Evolutionary conservation across 176 grass and related monocot genomes (phyloP).

Genomic region (Poa annua): DNA sequence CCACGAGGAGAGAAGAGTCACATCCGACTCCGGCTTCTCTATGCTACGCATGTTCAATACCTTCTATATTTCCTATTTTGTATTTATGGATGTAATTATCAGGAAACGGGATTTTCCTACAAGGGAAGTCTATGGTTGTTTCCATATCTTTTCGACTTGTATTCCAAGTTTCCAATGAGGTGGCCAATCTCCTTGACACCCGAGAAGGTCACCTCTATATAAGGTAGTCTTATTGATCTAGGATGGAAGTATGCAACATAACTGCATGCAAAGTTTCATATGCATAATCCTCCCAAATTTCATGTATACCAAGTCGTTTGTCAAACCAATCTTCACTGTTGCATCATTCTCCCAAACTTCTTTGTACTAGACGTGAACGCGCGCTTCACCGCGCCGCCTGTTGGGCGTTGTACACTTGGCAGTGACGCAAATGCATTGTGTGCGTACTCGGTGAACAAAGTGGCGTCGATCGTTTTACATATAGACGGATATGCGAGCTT

Average conservation of each 20-base stretch:
- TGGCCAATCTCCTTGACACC: neutral
- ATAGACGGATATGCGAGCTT: too few species aligned
- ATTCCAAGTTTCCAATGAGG: neutral
- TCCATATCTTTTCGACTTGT: neutral
- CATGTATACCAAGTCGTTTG: too few species aligned
- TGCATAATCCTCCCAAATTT: neutral
- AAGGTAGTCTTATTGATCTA: neutral
- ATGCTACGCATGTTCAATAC: slow-evolving; percentile 34
- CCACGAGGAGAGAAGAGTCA: slow-evolving; percentile 25
- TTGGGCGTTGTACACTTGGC: too few species aligned
- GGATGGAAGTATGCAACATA: too few species aligned
- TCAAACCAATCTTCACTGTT: too few species aligned
- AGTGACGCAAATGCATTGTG: too few species aligned
- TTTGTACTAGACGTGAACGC: too few species aligned
- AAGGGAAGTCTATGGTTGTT: neutral
- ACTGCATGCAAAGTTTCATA: neutral
- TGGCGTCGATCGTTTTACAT: too few species aligned
- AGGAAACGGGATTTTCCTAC: neutral
- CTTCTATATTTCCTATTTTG: slow-evolving; percentile 28
- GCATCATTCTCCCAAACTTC: too few species aligned
- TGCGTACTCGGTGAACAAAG: too few species aligned
- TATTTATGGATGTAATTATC: slow-evolving; percentile 14
- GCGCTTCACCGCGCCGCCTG: too few species aligned
- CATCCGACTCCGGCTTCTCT: slow-evolving; percentile 37
- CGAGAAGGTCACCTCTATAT: neutral